A percentile compares a stretch with the other conserved stretches of the same genome.
phyloP scores from a whole-genome alignment of 352 stramenopile genomes.

The Salisapilia sapeloensis region DNA sequence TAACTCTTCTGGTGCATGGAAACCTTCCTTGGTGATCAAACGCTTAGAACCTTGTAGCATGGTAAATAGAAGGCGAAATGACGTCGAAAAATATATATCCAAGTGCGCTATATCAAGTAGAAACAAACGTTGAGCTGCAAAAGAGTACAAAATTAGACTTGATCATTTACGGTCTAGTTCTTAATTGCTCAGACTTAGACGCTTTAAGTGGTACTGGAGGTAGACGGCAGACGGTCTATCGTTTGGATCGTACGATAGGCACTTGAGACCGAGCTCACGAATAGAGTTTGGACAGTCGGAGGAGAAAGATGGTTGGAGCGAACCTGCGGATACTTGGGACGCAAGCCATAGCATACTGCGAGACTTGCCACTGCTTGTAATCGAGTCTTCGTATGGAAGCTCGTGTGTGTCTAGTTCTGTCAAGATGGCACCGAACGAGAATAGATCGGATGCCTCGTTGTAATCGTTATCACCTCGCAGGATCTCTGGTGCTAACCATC shows the following conservation, averaged over 20 bases:
- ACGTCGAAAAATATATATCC: no score
- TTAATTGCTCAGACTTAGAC: no score
- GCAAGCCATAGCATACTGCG: no score
- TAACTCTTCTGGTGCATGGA: slow-evolving; percentile 45
- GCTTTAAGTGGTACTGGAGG: slow-evolving; percentile 49
- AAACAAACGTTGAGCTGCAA: no score
- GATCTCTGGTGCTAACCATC: slow-evolving; percentile 48
- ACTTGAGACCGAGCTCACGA: slow-evolving; percentile 22
- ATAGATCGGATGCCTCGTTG: slow-evolving; percentile 47
- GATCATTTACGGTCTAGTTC: no score
- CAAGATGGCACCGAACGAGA: slow-evolving; percentile 52
- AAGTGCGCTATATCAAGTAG: no score
- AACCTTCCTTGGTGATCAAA: slow-evolving; percentile 31
- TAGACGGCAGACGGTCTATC: slow-evolving; percentile 40
- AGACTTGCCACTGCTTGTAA: slow-evolving; percentile 8
- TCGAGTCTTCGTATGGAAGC: slow-evolving; percentile 34
- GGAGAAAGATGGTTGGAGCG: slow-evolving; percentile 2
- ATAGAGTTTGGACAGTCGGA: slow-evolving; percentile 7
- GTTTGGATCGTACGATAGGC: slow-evolving; percentile 26
- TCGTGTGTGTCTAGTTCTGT: slow-evolving; percentile 49
- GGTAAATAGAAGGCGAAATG: no score
- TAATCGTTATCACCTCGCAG: slow-evolving; percentile 38
- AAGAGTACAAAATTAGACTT: no score
- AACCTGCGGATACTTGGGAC: background rate
- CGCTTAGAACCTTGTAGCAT: no score